Evolutionary conservation across 2,329 filamentous ascomycete species (phyloP).

Genomic region (Calonectria ilicicola): DNA sequence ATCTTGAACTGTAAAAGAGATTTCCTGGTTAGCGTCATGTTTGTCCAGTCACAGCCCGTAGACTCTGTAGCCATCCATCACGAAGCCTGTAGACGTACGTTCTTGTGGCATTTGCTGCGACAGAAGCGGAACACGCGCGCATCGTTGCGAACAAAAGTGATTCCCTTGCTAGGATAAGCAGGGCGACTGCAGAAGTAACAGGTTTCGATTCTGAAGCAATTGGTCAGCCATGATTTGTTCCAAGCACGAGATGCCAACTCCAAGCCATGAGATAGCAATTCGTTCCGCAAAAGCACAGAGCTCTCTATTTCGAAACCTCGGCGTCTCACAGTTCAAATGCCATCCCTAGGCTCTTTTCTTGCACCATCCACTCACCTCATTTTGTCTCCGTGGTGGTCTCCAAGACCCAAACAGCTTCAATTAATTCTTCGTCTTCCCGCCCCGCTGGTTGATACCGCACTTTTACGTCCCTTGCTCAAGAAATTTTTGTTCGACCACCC

Average conservation of each 20-base stretch:
- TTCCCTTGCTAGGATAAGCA: slow-evolving; percentile 68
- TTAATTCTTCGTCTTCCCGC: slow-evolving; percentile 40
- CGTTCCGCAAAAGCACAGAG: not conserved
- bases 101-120: slow-evolving; percentile 70
- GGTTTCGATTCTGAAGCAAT: slow-evolving; percentile 54
- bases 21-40: slow-evolving; percentile 12
- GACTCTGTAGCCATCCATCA: not conserved
- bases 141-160: slow-evolving; percentile 64
- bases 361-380: slow-evolving; percentile 38
- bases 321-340: not conserved
- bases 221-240: slow-evolving; percentile 27
- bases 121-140: slow-evolving; percentile 70
- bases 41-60: not conserved
- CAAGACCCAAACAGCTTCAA: slow-evolving; percentile 41
- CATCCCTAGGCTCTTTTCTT: not conserved
- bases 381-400: slow-evolving; percentile 40
- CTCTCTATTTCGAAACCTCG: not conserved
- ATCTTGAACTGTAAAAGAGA: slow-evolving; percentile 79
- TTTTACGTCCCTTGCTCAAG: slow-evolving; percentile 35
- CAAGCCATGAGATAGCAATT: not conserved
- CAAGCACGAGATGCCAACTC: slow-evolving; percentile 16
- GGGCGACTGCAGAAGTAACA: slow-evolving; percentile 62
- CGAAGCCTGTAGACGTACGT: slow-evolving; percentile 53
- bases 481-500: slow-evolving; percentile 39
- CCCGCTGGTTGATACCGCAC: slow-evolving; percentile 38